A percentile compares a stretch with the other conserved stretches of the same genome.
Conservation (phyloP, 1,284 basidiomycete species). For the Naganishia liquefaciens region DNA sequence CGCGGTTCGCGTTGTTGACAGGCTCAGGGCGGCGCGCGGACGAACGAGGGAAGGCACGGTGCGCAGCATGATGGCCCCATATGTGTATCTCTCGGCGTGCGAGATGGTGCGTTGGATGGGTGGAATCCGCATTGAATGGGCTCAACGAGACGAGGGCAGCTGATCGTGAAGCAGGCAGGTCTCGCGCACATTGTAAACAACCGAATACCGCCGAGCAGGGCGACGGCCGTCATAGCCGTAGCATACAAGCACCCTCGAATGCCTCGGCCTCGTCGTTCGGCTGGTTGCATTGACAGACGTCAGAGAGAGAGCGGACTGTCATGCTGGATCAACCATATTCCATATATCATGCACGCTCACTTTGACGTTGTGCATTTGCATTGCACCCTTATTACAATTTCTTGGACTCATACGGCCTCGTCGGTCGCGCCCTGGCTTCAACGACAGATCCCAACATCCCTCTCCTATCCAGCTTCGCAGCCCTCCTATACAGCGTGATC, state of each 20-base stretch:
- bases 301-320: too few species aligned
- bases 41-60: conserved; percentile 6
- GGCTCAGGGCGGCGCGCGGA: conserved; percentile 11
- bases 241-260: background rate
- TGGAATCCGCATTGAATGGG: background rate
- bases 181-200: conserved; percentile 23
- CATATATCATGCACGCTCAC: too few species aligned
- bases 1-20: background rate
- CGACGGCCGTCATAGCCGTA: background rate
- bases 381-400: too few species aligned
- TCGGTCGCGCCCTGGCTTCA: too few species aligned
- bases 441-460: too few species aligned
- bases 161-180: background rate
- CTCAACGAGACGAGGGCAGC: background rate
- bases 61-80: conserved; percentile 5
- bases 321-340: too few species aligned
- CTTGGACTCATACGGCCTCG: too few species aligned
- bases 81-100: too few species aligned
- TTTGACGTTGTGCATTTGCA: too few species aligned
- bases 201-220: conserved; percentile 1
- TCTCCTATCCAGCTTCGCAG: too few species aligned
- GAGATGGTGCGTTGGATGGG: background rate
- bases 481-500: background rate
- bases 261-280: background rate
- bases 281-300: too few species aligned